phyloP scores from a whole-genome alignment of 2,329 filamentous ascomycete genomes.

The Arthroderma uncinatum region DNA sequence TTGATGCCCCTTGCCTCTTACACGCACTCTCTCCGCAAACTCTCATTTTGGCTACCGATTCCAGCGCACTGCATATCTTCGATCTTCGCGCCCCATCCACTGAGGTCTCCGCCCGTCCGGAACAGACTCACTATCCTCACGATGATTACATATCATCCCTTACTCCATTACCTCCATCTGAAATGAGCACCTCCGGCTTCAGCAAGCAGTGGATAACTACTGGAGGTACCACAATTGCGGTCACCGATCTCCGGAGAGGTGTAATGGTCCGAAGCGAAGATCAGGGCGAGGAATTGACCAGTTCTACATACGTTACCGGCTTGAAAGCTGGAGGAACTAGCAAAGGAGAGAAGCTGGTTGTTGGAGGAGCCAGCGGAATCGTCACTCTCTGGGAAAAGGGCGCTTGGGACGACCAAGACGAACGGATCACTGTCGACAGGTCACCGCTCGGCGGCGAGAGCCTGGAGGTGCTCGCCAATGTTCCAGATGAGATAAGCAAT shows the following conservation, averaged over 20 bases:
- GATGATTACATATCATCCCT: slow-evolving; percentile 87
- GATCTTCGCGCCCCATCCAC: slow-evolving; percentile 58
- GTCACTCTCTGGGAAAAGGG: slow-evolving; percentile 90
- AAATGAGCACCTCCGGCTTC: slow-evolving; percentile 74
- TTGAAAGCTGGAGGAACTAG: slow-evolving; percentile 55
- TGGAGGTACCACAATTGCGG: slow-evolving; percentile 77
- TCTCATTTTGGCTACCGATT: slow-evolving; percentile 81
- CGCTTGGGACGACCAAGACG: slow-evolving; percentile 89
- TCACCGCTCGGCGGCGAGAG: slow-evolving; percentile 58
- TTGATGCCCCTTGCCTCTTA: slow-evolving; percentile 69
- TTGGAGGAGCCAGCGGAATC: slow-evolving; percentile 68
- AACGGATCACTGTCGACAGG: slow-evolving; percentile 65
- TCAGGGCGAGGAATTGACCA: slow-evolving; percentile 87
- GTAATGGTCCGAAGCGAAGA: slow-evolving; percentile 84
- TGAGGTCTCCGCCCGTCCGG: slow-evolving; percentile 51
- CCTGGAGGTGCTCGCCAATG: slow-evolving; percentile 62
- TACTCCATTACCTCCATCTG: slow-evolving; percentile 66
- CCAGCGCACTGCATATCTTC: slow-evolving; percentile 75
- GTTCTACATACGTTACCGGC: slow-evolving; percentile 65
- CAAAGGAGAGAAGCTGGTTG: slow-evolving; percentile 64
- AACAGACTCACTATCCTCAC: slow-evolving; percentile 75
- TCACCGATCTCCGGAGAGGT: slow-evolving; percentile 77
- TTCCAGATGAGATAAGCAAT: slow-evolving; percentile 59
- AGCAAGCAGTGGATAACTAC: slow-evolving; percentile 93
- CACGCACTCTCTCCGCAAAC: slow-evolving; percentile 78